Evolutionary conservation across 2,329 filamentous ascomycete genomes (phyloP).

Genomic region (Aureobasidium sp.): DNA sequence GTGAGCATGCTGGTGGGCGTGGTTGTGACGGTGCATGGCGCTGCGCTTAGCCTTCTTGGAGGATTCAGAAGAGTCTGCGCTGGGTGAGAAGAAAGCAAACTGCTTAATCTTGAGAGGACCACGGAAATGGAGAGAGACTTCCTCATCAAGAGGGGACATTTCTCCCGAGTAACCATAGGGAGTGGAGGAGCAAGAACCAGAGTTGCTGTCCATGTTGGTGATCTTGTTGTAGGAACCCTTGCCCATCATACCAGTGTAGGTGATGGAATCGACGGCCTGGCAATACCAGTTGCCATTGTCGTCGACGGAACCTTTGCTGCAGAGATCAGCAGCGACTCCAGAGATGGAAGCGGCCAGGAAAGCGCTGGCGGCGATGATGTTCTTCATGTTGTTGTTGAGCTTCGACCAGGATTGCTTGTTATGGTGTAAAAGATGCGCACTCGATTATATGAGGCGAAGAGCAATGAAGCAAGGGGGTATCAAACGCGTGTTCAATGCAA

Average conservation of each 20-base stretch:
- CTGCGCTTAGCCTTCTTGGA: constrained; percentile 32
- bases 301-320: constrained; percentile 25
- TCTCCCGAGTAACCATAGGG: constrained; percentile 51
- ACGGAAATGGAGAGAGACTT: constrained; percentile 65
- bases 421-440: background rate
- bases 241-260: constrained; percentile 50
- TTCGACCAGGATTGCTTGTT: background rate
- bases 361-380: constrained; percentile 14
- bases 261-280: constrained; percentile 56
- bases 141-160: constrained; percentile 61
- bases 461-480: constrained; percentile 16
- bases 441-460: constrained; percentile 8
- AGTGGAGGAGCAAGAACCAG: constrained; percentile 49
- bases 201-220: constrained; percentile 50
- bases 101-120: constrained; percentile 62
- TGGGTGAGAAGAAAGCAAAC: constrained; percentile 59
- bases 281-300: constrained; percentile 58
- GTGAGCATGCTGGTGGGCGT: constrained; percentile 35
- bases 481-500: constrained; percentile 13
- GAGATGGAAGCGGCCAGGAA: constrained; percentile 17
- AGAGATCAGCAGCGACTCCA: constrained; percentile 21
- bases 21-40: constrained; percentile 26
- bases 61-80: constrained; percentile 24
- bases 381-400: constrained; percentile 15
- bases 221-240: constrained; percentile 55